phyloP scores from a whole-genome alignment of 2,329 filamentous ascomycete genomes.

The Lasiodiplodia gonubiensis region DNA sequence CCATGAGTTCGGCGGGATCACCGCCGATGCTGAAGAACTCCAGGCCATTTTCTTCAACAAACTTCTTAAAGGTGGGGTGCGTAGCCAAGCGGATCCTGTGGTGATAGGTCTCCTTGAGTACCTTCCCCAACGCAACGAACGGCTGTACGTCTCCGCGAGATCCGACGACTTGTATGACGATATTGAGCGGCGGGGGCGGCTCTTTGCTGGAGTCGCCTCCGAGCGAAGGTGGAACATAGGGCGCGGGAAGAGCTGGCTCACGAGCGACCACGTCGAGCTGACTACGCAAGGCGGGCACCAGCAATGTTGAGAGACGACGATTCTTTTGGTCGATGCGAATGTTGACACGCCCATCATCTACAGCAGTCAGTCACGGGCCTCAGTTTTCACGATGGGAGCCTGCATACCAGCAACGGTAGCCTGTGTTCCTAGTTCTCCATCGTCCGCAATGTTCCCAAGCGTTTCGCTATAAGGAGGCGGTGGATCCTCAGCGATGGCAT shows the following conservation, averaged over 20 bases:
- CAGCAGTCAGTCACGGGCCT: neutral
- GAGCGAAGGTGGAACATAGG: slow-evolving; percentile 75
- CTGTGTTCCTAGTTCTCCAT: slow-evolving; percentile 51
- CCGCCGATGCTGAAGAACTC: slow-evolving; percentile 60
- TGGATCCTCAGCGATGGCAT: slow-evolving; percentile 26
- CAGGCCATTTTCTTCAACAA: slow-evolving; percentile 56
- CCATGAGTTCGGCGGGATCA: slow-evolving; percentile 60
- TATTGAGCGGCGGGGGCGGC: slow-evolving; percentile 55
- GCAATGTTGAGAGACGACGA: slow-evolving; percentile 43
- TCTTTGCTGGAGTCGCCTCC: slow-evolving; percentile 66
- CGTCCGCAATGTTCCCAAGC: slow-evolving; percentile 47
- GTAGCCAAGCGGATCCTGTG: slow-evolving; percentile 57
- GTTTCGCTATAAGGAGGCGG: slow-evolving; percentile 50
- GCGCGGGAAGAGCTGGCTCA: slow-evolving; percentile 64
- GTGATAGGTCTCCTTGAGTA: slow-evolving; percentile 55
- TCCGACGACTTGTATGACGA: slow-evolving; percentile 57
- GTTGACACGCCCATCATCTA: slow-evolving; percentile 48
- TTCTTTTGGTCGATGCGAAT: slow-evolving; percentile 49
- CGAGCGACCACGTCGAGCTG: slow-evolving; percentile 49
- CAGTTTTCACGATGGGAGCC: neutral
- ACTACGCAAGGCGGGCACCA: slow-evolving; percentile 46
- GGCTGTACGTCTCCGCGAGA: slow-evolving; percentile 58
- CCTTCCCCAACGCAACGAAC: slow-evolving; percentile 57
- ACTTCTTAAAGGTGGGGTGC: slow-evolving; percentile 56
- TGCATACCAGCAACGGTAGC: slow-evolving; percentile 50